phyloP scores from a whole-genome alignment of 306 rosid genomes.

The Oxytropis ochrocephala region DNA sequence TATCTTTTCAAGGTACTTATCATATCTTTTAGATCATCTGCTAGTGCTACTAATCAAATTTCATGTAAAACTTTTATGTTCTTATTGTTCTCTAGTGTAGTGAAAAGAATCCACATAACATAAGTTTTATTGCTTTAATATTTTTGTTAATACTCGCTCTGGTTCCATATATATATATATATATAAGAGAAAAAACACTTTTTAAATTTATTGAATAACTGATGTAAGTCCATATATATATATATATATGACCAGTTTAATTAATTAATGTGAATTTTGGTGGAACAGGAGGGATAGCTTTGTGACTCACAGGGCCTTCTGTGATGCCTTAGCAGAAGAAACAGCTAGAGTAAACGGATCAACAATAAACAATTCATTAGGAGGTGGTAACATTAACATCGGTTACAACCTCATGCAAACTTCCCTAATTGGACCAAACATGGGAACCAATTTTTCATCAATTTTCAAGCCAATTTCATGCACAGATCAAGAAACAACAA shows the following conservation, averaged over 20 bases:
- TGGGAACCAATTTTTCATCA: conserved; percentile 46
- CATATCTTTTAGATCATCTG: not conserved
- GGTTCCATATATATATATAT: no score
- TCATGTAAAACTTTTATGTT: not conserved
- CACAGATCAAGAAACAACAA: conserved; percentile 22
- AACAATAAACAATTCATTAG: conserved; percentile 30
- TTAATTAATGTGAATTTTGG: conserved; percentile 7
- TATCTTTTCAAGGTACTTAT: conserved; percentile 63
- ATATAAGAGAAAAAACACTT: no score
- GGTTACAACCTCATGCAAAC: conserved; percentile 41
- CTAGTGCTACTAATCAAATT: not conserved
- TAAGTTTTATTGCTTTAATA: not conserved
- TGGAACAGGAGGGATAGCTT: conserved; percentile 82
- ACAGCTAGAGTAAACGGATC: conserved; percentile 71
- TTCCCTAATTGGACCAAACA: conserved; percentile 33
- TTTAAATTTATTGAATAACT: no score
- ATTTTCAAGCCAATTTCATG: conserved; percentile 54
- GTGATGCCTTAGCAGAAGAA: conserved; percentile 94
- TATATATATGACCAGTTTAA: no score
- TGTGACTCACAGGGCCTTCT: conserved; percentile 86
- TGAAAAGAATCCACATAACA: conserved; percentile 22
- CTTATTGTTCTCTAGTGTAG: not conserved
- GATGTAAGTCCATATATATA: no score
- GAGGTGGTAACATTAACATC: not conserved
- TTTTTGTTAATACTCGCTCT: no score